Conservation (phyloP, 2,329 filamentous ascomycete genomes). For the Diaporthe australafricana region DNA sequence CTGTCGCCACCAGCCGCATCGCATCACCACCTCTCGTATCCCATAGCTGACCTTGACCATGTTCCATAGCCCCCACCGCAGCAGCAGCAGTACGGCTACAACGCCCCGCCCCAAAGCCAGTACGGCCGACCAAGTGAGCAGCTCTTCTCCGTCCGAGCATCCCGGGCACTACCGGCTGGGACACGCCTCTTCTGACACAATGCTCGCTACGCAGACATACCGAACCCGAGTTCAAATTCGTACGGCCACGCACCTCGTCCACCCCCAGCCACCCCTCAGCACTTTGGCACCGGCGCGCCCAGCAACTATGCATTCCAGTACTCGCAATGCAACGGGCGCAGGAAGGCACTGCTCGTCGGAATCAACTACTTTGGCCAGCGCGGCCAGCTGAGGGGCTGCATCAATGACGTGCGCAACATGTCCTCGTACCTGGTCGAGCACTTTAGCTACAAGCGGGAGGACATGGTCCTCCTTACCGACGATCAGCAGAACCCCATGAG, state of each 20-base stretch:
- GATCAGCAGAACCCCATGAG: constrained; percentile 98
- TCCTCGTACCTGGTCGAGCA: constrained; percentile 88
- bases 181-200: constrained; percentile 23
- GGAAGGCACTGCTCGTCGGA: constrained; percentile 91
- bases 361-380: constrained; percentile 98
- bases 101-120: constrained; percentile 52
- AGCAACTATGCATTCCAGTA: constrained; percentile 88
- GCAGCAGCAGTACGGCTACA: constrained; percentile 59
- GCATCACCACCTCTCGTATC: background rate
- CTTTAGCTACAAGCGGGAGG: constrained; percentile 92
- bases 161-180: background rate
- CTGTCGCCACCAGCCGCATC: background rate
- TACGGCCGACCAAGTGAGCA: constrained; percentile 64
- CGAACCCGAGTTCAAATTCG: constrained; percentile 56
- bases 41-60: constrained; percentile 1
- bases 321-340: constrained; percentile 86
- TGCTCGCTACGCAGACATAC: constrained; percentile 36
- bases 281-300: constrained; percentile 85
- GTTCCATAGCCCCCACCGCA: constrained; percentile 51
- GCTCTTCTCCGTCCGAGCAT: background rate
- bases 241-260: constrained; percentile 72
- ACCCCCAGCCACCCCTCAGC: constrained; percentile 74
- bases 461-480: constrained; percentile 97
- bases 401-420: constrained; percentile 99
- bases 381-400: constrained; percentile 90